A percentile compares a stretch with the other conserved stretches of the same genome.
phyloP scores from a whole-genome alignment of 352 stramenopile genomes.

The Pythium brassicae region DNA sequence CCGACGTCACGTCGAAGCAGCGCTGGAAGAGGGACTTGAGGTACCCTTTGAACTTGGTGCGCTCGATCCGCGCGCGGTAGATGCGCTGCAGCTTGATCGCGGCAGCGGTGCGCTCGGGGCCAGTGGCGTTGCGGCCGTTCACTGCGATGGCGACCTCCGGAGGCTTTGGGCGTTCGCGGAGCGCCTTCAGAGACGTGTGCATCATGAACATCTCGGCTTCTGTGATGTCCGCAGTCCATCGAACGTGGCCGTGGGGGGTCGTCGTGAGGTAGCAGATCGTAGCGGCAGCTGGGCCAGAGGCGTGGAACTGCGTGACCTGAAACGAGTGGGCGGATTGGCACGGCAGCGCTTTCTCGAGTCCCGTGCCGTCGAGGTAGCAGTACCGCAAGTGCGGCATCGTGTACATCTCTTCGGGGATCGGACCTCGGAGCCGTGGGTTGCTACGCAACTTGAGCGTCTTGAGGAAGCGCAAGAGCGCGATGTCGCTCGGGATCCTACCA shows the following conservation, averaged over 20 bases:
- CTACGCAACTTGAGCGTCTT: conserved; percentile 52
- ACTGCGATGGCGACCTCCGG: conserved; percentile 19
- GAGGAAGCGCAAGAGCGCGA: conserved; percentile 40
- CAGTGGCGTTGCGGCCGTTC: conserved; percentile 55
- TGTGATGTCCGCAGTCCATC: conserved; percentile 50
- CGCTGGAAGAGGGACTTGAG: conserved; percentile 54
- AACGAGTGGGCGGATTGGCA: conserved; percentile 44
- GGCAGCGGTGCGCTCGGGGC: conserved; percentile 48
- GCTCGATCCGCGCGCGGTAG: conserved; percentile 59
- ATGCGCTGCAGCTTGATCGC: conserved; percentile 68
- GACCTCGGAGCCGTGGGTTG: conserved; percentile 38
- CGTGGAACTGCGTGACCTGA: conserved; percentile 51
- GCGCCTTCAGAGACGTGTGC: conserved; percentile 37
- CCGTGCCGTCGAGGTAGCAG: conserved; percentile 62
- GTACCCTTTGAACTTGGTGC: conserved; percentile 52
- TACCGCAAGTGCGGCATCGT: conserved; percentile 44
- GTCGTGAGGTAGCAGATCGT: conserved; percentile 46
- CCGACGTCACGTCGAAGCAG: conserved; percentile 35
- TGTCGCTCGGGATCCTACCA: conserved; percentile 36
- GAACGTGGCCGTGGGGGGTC: conserved; percentile 15
- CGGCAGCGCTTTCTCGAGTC: conserved; percentile 36
- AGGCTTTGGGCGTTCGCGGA: conserved; percentile 21
- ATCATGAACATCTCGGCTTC: conserved; percentile 56
- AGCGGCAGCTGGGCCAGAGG: conserved; percentile 14
- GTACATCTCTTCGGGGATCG: conserved; percentile 26